Evolutionary conservation across 2,329 filamentous ascomycete species (phyloP).

Genomic region (Ophiognomonia clavigignenti-juglandacearum): DNA sequence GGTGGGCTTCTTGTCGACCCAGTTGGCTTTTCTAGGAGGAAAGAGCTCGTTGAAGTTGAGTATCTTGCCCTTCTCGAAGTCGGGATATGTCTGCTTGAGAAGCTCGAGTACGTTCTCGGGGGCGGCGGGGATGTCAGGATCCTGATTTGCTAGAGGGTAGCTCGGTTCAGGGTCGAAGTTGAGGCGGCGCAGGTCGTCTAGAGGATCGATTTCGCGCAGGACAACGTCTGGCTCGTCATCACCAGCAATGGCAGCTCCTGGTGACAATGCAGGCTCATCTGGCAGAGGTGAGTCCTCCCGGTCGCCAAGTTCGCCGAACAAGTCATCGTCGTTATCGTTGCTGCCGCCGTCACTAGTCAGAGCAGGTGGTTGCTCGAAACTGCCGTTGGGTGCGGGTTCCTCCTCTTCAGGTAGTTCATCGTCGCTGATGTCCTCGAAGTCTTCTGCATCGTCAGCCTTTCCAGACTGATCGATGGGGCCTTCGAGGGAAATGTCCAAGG

Average conservation of each 20-base stretch:
- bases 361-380: constrained; percentile 45
- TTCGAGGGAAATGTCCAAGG: constrained; percentile 38
- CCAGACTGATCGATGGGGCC: constrained; percentile 58
- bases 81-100: constrained; percentile 74
- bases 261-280: constrained; percentile 37
- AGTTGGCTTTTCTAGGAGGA: constrained; percentile 72
- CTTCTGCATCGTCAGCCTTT: constrained; percentile 88
- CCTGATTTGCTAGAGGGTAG: constrained; percentile 48
- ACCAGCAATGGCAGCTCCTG: constrained; percentile 34
- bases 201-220: constrained; percentile 28
- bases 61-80: constrained; percentile 69
- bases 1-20: constrained; percentile 70
- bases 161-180: constrained; percentile 39
- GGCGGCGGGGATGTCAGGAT: constrained; percentile 61
- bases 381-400: constrained; percentile 37
- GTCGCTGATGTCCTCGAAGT: constrained; percentile 84
- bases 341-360: constrained; percentile 56
- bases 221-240: constrained; percentile 23
- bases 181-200: constrained; percentile 32
- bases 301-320: constrained; percentile 69
- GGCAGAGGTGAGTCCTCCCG: constrained; percentile 44
- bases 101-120: constrained; percentile 71
- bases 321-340: constrained; percentile 53
- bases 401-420: constrained; percentile 89
- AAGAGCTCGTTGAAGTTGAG: constrained; percentile 80